phyloP scores from a whole-genome alignment of 2,329 filamentous ascomycete species.

The Graphilbum ipis-grandicollis region DNA sequence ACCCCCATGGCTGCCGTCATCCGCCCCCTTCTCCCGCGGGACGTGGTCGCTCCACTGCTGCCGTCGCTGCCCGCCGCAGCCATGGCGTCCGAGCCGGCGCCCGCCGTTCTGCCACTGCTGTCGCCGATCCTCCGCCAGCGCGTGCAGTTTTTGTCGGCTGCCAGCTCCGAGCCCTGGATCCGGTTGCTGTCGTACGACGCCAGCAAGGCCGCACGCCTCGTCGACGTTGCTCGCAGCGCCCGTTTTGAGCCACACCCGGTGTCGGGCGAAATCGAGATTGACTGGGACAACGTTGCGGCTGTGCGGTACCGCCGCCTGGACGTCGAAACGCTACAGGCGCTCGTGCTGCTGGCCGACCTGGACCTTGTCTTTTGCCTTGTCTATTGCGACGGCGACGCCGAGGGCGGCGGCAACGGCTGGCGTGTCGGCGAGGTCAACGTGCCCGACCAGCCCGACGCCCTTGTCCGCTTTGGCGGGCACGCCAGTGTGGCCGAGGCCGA shows the following conservation, averaged over 20 bases:
- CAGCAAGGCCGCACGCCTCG: conserved; percentile 36
- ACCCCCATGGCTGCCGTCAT: conserved; percentile 13
- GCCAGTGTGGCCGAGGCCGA: conserved; percentile 43
- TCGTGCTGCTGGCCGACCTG: conserved; percentile 40
- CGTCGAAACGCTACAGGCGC: conserved; percentile 54
- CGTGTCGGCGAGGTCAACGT: conserved; percentile 52
- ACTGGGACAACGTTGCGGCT: conserved; percentile 36
- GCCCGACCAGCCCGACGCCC: conserved; percentile 38
- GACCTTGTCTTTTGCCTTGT: conserved; percentile 48
- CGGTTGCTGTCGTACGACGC: conserved; percentile 53
- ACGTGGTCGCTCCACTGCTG: conserved; percentile 37
- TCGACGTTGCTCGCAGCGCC: conserved; percentile 42
- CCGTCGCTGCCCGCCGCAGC: conserved; percentile 42
- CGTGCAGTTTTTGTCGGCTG: conserved; percentile 44
- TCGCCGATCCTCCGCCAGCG: conserved; percentile 50
- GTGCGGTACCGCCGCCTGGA: conserved; percentile 53
- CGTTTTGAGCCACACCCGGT: conserved; percentile 63
- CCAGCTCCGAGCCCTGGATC: conserved; percentile 52
- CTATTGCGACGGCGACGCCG: conserved; percentile 49
- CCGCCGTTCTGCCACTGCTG: conserved; percentile 39
- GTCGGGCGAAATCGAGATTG: conserved; percentile 63
- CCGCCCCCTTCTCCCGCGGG: conserved; percentile 25
- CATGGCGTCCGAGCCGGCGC: conserved; percentile 37
- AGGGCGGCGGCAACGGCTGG: conserved; percentile 47
- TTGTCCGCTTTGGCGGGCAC: conserved; percentile 32